These are phyloP conservation scores for Rhodomyrtus psidioides DNA, from an alignment of 441 rosid species.

Conservation along the genomic window DNA sequence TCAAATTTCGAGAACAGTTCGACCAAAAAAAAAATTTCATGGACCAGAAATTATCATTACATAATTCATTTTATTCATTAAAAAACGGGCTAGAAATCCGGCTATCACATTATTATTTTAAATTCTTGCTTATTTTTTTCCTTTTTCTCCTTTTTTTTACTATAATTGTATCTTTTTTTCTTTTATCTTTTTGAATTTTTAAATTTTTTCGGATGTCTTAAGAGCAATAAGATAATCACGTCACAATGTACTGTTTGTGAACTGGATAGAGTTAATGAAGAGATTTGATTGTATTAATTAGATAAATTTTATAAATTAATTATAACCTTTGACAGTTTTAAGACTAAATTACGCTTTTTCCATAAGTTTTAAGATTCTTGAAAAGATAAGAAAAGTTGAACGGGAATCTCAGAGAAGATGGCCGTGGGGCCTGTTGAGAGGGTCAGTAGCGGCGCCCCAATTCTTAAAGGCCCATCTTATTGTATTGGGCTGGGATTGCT, in stretches of 20 bases:
- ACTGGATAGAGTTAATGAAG: not conserved
- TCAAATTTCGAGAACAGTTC: no score
- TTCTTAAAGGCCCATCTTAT: not conserved
- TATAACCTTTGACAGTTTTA: not conserved
- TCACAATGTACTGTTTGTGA: no score
- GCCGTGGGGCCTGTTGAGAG: not conserved
- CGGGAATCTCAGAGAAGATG: not conserved
- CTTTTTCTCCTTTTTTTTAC: no score
- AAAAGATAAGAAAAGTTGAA: not conserved
- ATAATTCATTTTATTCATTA: no score
- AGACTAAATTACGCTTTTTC: not conserved
- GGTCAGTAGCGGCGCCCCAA: no score
- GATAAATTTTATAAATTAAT: not conserved
- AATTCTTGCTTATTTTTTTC: no score
- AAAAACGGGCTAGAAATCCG: no score
- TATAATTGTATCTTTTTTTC: not conserved
- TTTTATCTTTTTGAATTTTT: no score
- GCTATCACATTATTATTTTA: no score
- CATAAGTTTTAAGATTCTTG: not conserved
- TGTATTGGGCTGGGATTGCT: not conserved
- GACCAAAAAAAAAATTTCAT: no score
- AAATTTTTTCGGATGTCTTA: no score
- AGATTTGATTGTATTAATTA: fast-evolving
- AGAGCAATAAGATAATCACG: not conserved
- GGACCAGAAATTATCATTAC: no score